Base-by-base conservation (phyloP, 371 early-diverging fungal species). In the Syncephalastrum sp. region DNA sequence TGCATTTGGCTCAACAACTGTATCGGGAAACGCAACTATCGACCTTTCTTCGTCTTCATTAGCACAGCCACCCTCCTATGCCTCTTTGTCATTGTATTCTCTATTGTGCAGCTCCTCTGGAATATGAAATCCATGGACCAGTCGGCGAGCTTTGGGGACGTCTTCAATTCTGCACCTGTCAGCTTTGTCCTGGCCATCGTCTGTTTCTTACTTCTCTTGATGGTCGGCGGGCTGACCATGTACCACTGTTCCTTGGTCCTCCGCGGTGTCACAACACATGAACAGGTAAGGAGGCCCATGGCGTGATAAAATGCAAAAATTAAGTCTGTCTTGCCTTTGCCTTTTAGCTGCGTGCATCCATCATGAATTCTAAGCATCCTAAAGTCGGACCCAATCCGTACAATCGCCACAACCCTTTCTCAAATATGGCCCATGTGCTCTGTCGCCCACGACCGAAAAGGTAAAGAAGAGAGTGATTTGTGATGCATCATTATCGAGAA, bases 1-100 rank as follows among this genome's bases (percentile, higher is more conserved):
- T 97, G 98, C 66, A 87, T 93, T 21, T 97, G 96, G 96, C 84
- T 93, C 4, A 93, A 89, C 64, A 96, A 93, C 72, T 96, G 97
- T 67, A 81, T 97, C 46, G 98, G 98, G 1, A 86, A 86, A 33
- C 82, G 95, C 53, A 96, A 96, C 72, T 95, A 96, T 69, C 82
- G 91, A 10, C 87, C 83, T 24, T 95, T 95, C 60, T 88, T 89
- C 64, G 79, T 83, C 0, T 93, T 93, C 64, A 75, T 93, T 14
- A 50, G 77, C n/a, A 68, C 81, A 0, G 68, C 79, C 15, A 72
- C 86, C 5, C 3, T 84, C 3, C 54, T 87, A 43, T 80, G 86
- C 50, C 24, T 79, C 56, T 83, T 83, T 68, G 77, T 86, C 27
- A 51, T 86, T 57, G 77, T 77, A 12, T 84, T 83, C 64, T 65